Evolutionary conservation across 169 alveolate genomes (phyloP).

Genomic region (Neospora caninum): DNA sequence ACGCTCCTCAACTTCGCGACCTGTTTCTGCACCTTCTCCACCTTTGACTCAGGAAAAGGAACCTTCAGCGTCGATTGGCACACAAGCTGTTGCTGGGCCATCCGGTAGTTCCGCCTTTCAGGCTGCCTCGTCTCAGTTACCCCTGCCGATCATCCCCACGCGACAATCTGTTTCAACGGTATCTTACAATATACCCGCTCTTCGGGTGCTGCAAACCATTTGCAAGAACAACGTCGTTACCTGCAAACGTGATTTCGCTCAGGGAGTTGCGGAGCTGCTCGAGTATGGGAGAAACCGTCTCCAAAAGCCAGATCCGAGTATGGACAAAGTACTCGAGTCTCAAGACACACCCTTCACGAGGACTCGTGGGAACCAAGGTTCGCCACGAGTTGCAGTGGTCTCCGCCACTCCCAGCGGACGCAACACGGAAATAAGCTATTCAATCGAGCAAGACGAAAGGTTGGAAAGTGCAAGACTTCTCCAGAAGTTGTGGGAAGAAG

Average conservation of each 20-base stretch:
- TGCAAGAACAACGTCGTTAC: constrained; percentile 10
- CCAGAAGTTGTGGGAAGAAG: constrained; percentile 3
- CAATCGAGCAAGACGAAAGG: constrained; percentile 9
- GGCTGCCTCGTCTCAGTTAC: background rate
- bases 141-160: background rate
- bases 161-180: background rate
- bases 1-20: background rate
- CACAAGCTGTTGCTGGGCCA: background rate
- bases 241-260: constrained; percentile 34
- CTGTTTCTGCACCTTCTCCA: background rate
- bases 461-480: constrained; percentile 1
- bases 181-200: constrained; percentile 18
- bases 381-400: background rate
- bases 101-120: background rate
- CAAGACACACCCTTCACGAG: background rate
- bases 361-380: background rate
- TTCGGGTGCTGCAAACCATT: constrained; percentile 23
- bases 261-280: constrained; percentile 26
- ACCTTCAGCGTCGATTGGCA: background rate
- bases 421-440: constrained; percentile 8
- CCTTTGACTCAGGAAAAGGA: background rate
- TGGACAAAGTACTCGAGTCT: background rate
- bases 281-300: background rate
- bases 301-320: background rate
- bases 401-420: constrained; percentile 17